Base-by-base conservation (phyloP, 2,329 filamentous ascomycete species). In the Curvularia hawaiiensis region DNA sequence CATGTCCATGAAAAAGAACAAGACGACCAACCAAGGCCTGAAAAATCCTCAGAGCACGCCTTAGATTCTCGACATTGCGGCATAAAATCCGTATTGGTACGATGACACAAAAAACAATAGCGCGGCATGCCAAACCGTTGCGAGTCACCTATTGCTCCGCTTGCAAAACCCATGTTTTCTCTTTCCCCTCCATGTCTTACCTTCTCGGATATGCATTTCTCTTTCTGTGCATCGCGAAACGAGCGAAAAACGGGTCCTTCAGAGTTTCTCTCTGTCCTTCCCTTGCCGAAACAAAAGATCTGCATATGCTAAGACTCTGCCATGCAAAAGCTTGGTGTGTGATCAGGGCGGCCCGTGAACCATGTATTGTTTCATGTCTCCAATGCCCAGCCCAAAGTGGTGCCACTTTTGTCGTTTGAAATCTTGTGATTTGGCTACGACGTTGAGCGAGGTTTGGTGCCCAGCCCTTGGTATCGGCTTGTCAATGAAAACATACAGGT, bases 261-360 rank as follows among this genome's bases (percentile, higher is more conserved):
- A 16, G 30, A 12, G 30, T 9, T 31, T 31, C 10, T 4, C n/a
- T 24, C 33, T n/a, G n/a, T 6, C 14, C 20, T 31, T 11, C 10
- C 9, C 30, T 31, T 31, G 20, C n/a, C 44, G 46, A 39, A 49
- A 49, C 33, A 16, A 11, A 12, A 28, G 46, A 49, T 49, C 46
- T 28, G 3, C 46, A 16, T 4, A 46, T 49, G 46, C 46, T 49
- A 49, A 49, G 46, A 39, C 40, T 39, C 22, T 49, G 43, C 52
- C 44, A 44, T 44, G 52, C n/a, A 48, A 41, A 52, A 46, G 52
- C 52, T 54, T 54, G 44, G 22, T 39, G 14, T n/a, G 3, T 16
- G 10, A 52, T 33, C 20, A 47, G 51, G 35, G 38, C 30, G 49
- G 22, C 24, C 10, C 10, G 26, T 52, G 49, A 44, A 33, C 33